Evolutionary conservation across 2,329 filamentous ascomycete species (phyloP), one percentile per base, ranked within the genome.

Genomic region (Colletotrichum eremochloae): DNA sequence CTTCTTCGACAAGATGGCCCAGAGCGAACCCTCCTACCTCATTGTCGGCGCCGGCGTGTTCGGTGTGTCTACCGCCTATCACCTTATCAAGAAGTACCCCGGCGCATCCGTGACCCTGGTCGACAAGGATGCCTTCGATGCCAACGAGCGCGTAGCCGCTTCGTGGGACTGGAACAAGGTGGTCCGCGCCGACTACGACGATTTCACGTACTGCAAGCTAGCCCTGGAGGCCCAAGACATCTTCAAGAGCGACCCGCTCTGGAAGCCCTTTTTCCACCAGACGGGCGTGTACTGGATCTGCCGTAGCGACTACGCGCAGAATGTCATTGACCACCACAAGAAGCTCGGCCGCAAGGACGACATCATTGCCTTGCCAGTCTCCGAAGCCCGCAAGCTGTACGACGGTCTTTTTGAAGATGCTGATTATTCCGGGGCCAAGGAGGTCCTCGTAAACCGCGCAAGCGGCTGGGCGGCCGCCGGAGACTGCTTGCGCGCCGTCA

Each of bases 131-230:
- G 82, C 85, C 2, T 85, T 81, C 57, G 86, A 88, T 33, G 86
- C 86, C 1, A 81, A 83, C 0, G 80, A 77, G 64, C 82, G 83
- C 3, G 82, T 85, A 33, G 91, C 90, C 42, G 92, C 92, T 0
- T 93, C 92, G 0, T 92, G 89, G 84, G 92, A 94, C 81, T 90
- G 91, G 87, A 93, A 92, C 83, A 93, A 93, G 80, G 90, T 92
- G 38, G 86, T 93, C 20, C 89, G 91, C 68, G 89, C 91, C 60
- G 91, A 93, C 79, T 93, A 93, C 81, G 85, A 88, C 67, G 89
- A 92, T 75, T 81, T 88, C 1, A 80, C 90, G 20, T 93, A 94
- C 82, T 90, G 88, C 79, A 80, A 86, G 62, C 84, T 94, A 29
- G 92, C 88, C 0, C 84, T 93, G 38, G 90, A 93, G 80, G 89